Conservation (phyloP, 106 monocot genomes). For the Acorus calamus region DNA sequence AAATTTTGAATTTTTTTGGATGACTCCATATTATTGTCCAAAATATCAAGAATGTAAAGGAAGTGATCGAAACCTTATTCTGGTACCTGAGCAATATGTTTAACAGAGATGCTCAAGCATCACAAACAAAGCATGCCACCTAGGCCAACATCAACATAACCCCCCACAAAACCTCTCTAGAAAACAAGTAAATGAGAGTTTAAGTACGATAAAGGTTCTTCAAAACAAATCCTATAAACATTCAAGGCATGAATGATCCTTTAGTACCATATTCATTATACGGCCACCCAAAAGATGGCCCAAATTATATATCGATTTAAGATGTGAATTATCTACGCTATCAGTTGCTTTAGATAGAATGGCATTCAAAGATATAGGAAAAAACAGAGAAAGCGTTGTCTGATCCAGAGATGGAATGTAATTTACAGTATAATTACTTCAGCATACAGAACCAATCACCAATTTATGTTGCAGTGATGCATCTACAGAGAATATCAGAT, state of each 20-base stretch:
- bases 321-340: too few species aligned
- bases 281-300: too few species aligned
- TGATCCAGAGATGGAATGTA: too few species aligned
- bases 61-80: too few species aligned
- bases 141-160: slow-evolving; percentile 90
- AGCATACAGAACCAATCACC: too few species aligned
- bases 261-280: neutral
- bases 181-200: neutral
- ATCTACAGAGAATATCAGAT: neutral
- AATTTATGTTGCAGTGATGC: too few species aligned
- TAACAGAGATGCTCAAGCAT: slow-evolving; percentile 92
- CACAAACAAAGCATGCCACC: slow-evolving; percentile 97
- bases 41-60: too few species aligned
- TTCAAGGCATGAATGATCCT: neutral
- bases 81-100: slow-evolving; percentile 91
- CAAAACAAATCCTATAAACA: neutral
- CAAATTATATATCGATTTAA: too few species aligned
- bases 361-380: neutral
- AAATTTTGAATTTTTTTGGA: too few species aligned
- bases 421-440: too few species aligned
- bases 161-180: slow-evolving; percentile 91
- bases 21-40: too few species aligned
- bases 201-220: neutral
- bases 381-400: neutral
- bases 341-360: too few species aligned